A percentile compares a stretch with the other conserved stretches of the same genome.
phyloP scores from a whole-genome alignment of 2,329 filamentous ascomycete genomes.

The Chaetomium olivaceum region DNA sequence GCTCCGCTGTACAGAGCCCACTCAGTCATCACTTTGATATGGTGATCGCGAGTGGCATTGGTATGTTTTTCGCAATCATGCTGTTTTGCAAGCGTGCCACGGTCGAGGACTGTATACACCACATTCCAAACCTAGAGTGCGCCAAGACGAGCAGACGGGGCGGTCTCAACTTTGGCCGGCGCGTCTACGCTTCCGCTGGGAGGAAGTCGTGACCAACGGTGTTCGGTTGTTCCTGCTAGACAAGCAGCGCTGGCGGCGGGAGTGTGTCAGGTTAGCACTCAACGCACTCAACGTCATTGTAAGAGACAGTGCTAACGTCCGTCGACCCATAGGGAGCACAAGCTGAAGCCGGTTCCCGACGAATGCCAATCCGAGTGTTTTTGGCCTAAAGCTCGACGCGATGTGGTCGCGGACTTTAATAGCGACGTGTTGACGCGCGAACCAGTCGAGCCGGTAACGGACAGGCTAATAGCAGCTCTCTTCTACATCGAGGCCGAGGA shows the following conservation, averaged over 20 bases:
- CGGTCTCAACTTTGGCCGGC: slow-evolving; percentile 6
- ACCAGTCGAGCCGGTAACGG: background rate
- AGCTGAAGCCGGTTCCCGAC: background rate
- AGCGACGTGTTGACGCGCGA: background rate
- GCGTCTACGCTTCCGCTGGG: slow-evolving; percentile 4
- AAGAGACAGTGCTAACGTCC: background rate
- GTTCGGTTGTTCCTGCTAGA: slow-evolving; percentile 4
- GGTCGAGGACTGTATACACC: slow-evolving; percentile 7
- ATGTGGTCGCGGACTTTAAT: slow-evolving; percentile 1
- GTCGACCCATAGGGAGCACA: no score
- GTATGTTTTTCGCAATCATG: slow-evolving; percentile 10
- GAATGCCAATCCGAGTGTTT: background rate
- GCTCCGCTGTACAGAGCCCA: background rate
- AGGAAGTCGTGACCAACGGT: slow-evolving; percentile 3
- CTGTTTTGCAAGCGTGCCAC: slow-evolving; percentile 11
- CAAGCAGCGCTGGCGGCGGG: background rate
- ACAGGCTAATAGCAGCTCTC: slow-evolving; percentile 5
- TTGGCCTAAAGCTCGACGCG: slow-evolving; percentile 4
- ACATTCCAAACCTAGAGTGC: slow-evolving; percentile 8
- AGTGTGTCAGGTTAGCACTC: background rate
- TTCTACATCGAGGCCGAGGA: slow-evolving; percentile 7
- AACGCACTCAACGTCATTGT: background rate
- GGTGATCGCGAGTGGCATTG: slow-evolving; percentile 6
- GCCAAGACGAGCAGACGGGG: slow-evolving; percentile 1
- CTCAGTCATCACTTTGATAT: slow-evolving; percentile 5